A percentile compares a stretch with the other conserved stretches of the same genome.
phyloP scores from a whole-genome alignment of 495 filamentous ascomycete species.

The Alectoria sarmentosa region DNA sequence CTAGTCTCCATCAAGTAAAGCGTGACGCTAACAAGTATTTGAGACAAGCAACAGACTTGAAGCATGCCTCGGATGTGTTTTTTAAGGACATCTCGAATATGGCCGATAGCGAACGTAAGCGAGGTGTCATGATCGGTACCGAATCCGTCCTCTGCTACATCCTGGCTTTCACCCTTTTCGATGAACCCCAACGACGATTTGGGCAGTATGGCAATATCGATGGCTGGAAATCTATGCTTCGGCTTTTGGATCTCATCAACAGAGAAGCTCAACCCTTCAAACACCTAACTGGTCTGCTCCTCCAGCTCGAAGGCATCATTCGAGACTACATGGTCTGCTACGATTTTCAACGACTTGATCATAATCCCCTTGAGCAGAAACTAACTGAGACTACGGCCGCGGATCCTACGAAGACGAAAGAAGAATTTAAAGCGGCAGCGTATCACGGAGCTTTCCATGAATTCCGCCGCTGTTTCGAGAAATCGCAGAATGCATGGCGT shows the following conservation, averaged over 20 bases:
- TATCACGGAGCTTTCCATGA: slow-evolving; percentile 3
- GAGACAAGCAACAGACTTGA: slow-evolving; percentile 41
- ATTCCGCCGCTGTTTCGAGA: slow-evolving; percentile 7
- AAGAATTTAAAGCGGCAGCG: slow-evolving; percentile 9
- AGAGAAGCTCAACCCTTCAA: slow-evolving; percentile 36
- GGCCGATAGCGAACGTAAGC: slow-evolving; percentile 34
- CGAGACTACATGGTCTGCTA: slow-evolving; percentile 40
- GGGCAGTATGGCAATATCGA: slow-evolving; percentile 37
- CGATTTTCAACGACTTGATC: slow-evolving; percentile 41
- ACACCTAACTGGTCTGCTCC: slow-evolving; percentile 37
- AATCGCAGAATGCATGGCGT: slow-evolving; percentile 40
- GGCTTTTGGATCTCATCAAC: slow-evolving; percentile 41
- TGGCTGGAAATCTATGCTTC: slow-evolving; percentile 44
- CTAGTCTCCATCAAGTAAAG: slow-evolving; percentile 7
- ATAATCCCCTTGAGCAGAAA: slow-evolving; percentile 28
- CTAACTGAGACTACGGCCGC: background rate
- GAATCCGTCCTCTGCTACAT: slow-evolving; percentile 46
- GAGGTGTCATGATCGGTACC: slow-evolving; percentile 39
- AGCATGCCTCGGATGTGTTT: slow-evolving; percentile 41
- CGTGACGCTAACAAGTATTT: slow-evolving; percentile 40
- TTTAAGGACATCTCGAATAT: slow-evolving; percentile 29
- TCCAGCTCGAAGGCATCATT: slow-evolving; percentile 42
- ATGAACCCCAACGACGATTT: slow-evolving; percentile 30
- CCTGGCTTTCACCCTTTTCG: slow-evolving; percentile 42
- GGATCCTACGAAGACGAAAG: slow-evolving; percentile 7